These are phyloP conservation scores for Sugiyamaella sp. DNA, from an alignment of 1,139 yeast genomes.

Conservation along the genomic window DNA sequence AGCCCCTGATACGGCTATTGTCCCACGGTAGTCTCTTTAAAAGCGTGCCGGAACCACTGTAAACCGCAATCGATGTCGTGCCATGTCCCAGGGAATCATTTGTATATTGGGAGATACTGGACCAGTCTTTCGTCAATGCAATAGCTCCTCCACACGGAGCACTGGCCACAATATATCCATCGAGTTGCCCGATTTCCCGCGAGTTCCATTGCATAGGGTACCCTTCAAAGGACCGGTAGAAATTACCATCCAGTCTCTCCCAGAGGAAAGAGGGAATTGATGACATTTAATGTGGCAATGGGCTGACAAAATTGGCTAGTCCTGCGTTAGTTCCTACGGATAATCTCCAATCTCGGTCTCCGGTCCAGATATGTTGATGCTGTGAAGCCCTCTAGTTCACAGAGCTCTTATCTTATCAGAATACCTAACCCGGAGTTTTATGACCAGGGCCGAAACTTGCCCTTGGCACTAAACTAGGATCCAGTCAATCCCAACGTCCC, in stretches of 20 bases:
- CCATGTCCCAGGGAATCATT: constrained; percentile 29
- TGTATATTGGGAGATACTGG: constrained; percentile 32
- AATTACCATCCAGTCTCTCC: constrained; percentile 43
- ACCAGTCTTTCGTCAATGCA: constrained; percentile 42
- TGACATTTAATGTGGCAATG: no score
- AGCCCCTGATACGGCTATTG: constrained; percentile 55
- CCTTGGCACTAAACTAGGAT: no score
- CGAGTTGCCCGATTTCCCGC: constrained; percentile 32
- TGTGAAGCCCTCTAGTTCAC: no score
- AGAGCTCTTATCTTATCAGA: no score
- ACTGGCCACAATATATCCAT: constrained; percentile 43
- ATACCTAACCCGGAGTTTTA: no score
- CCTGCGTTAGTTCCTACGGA: no score
- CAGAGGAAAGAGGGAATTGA: constrained; percentile 37
- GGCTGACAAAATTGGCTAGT: no score
- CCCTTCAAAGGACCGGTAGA: constrained; percentile 43
- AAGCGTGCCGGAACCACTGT: constrained; percentile 55
- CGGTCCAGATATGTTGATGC: neutral
- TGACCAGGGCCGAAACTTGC: no score
- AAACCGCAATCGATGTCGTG: constrained; percentile 48
- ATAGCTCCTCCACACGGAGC: constrained; percentile 52
- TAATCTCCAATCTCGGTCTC: no score
- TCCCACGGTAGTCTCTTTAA: constrained; percentile 53
- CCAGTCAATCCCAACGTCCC: no score
- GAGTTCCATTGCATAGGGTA: constrained; percentile 42